Percentiles rank a stretch among this genome's conserved stretches.
Conservation (phyloP, 1,139 yeast species). For the Eremothecium gossypii region DNA sequence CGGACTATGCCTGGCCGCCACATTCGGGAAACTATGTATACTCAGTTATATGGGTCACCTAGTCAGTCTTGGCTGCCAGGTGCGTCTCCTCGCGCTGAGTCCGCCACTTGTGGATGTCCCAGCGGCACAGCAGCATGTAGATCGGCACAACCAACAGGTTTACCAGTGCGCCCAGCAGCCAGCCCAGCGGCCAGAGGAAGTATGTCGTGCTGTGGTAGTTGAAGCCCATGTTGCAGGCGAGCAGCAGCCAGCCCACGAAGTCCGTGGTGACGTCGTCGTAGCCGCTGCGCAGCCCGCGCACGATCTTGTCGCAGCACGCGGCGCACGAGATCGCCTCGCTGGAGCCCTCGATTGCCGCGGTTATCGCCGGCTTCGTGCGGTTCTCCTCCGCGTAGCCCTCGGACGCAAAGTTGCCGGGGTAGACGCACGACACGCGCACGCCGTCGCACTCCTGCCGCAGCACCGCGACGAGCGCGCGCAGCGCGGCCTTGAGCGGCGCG, state of each 20-base stretch:
- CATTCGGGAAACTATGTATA: too few species aligned
- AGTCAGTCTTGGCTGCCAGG: constrained; percentile 1
- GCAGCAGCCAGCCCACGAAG: constrained; percentile 72
- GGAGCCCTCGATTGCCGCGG: constrained; percentile 77
- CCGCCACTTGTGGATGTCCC: constrained; percentile 47
- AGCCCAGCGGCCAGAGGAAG: constrained; percentile 46
- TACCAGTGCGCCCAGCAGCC: constrained; percentile 25
- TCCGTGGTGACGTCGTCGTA: constrained; percentile 76
- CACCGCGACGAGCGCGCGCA: constrained; percentile 63
- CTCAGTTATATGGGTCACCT: neutral
- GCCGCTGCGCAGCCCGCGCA: constrained; percentile 53
- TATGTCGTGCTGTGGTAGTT: constrained; percentile 46
- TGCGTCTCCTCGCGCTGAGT: constrained; percentile 18
- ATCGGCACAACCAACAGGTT: constrained; percentile 52
- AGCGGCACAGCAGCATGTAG: constrained; percentile 42
- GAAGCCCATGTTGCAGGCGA: constrained; percentile 56
- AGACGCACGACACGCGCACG: constrained; percentile 53
- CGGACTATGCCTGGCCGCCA: neutral
- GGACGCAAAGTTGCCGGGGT: constrained; percentile 83
- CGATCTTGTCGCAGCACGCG: constrained; percentile 53
- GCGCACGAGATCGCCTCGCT: constrained; percentile 62
- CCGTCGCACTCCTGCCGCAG: constrained; percentile 77
- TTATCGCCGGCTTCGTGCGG: constrained; percentile 75
- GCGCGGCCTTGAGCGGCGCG: constrained; percentile 81
- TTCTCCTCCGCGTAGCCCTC: constrained; percentile 85